Evolutionary conservation across 768 basidiomycete genomes (phyloP).

Genomic region (Phanerochaete sordida): DNA sequence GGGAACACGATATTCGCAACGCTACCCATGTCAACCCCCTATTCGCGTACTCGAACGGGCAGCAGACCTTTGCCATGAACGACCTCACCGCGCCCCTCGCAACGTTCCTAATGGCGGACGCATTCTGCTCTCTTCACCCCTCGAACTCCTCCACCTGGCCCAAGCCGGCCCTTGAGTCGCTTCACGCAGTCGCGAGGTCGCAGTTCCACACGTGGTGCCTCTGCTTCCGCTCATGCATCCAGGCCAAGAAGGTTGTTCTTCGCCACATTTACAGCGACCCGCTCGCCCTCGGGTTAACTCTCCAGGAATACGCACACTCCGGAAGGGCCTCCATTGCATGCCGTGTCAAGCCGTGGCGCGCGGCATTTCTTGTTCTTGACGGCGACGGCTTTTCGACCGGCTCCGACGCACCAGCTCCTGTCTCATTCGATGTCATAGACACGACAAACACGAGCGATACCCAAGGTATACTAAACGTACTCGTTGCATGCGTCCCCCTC

Average conservation of each 20-base stretch:
- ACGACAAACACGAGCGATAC: conserved; percentile 19
- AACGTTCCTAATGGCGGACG: neutral
- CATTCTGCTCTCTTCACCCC: neutral
- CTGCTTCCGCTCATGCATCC: neutral
- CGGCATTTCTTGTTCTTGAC: conserved; percentile 10
- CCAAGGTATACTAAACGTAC: conserved; percentile 20
- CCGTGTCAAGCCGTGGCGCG: conserved; percentile 9
- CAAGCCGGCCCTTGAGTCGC: neutral
- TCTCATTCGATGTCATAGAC: conserved; percentile 22
- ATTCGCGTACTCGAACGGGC: conserved; percentile 23
- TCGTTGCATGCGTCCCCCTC: conserved; percentile 16
- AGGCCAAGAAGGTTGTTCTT: neutral
- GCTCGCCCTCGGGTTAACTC: conserved; percentile 8
- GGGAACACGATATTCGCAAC: conserved; percentile 9
- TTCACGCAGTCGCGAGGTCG: neutral
- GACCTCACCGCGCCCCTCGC: neutral
- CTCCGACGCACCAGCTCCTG: neutral
- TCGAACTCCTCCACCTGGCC: neutral
- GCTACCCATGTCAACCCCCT: conserved; percentile 41
- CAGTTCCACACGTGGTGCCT: conserved; percentile 12
- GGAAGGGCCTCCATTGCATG: neutral
- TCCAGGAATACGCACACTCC: neutral
- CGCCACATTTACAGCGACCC: conserved; percentile 18
- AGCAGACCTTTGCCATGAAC: neutral
- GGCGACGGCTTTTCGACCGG: conserved; percentile 1